These are phyloP conservation scores for Globisporangium nunn DNA, from an alignment of 352 stramenopile species.

Conservation along the genomic window DNA sequence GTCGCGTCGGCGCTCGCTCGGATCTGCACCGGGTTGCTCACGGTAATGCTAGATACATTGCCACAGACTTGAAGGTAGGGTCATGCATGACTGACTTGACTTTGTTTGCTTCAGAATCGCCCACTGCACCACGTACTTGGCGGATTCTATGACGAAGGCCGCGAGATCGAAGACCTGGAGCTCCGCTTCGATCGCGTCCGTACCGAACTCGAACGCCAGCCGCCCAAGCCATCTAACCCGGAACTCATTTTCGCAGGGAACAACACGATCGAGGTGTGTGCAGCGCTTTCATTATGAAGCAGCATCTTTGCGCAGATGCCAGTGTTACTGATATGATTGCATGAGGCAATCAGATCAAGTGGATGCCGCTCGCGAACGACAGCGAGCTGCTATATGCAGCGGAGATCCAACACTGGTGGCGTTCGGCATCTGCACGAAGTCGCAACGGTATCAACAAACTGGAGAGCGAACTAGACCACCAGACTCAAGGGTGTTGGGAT, in stretches of 20 bases:
- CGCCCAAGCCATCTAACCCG: conserved; percentile 14
- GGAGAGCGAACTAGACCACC: not conserved
- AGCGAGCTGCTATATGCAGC: conserved; percentile 22
- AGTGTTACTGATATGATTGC: not conserved
- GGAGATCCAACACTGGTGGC: conserved; percentile 18
- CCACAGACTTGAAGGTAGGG: no score
- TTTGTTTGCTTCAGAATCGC: not conserved
- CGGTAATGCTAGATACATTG: not conserved
- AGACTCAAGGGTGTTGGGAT: conserved; percentile 12
- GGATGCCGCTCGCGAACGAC: conserved; percentile 16
- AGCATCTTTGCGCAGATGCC: not conserved
- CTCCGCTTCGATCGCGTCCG: conserved; percentile 10
- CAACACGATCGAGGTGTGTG: conserved; percentile 25
- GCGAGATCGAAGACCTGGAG: conserved; percentile 8
- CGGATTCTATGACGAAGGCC: conserved; percentile 3
- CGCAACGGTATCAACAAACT: not conserved
- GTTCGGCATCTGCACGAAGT: not conserved
- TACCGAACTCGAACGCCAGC: conserved; percentile 11
- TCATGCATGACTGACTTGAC: not conserved
- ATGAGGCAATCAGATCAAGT: conserved; percentile 18
- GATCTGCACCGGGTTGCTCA: conserved; percentile 8
- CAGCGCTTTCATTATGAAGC: not conserved
- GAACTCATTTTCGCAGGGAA: conserved; percentile 13
- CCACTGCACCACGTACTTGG: conserved; percentile 7
- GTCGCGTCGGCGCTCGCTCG: not conserved